Percentiles rank a stretch among this genome's conserved stretches.
These are phyloP conservation scores for Plectranthus barbatus DNA, from an alignment of 257 asterid genomes.

Conservation along the genomic window DNA sequence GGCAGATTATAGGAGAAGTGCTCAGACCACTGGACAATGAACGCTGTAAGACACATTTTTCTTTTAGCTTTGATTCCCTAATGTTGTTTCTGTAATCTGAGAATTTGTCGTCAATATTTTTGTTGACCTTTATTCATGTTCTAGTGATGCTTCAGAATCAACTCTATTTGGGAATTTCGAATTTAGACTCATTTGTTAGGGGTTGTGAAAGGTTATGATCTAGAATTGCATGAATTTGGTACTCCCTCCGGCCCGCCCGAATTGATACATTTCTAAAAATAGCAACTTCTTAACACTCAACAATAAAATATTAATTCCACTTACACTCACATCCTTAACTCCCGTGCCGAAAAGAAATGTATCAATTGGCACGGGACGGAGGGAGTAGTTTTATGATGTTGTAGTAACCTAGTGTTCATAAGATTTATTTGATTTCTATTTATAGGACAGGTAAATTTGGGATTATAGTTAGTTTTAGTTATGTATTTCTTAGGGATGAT, in stretches of 20 bases:
- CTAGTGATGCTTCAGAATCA: not conserved
- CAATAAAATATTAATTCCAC: no score
- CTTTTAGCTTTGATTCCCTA: not conserved
- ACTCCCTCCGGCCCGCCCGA: no score
- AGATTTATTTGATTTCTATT: not conserved
- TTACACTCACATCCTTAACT: no score
- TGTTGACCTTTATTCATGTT: not conserved
- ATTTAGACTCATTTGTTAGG: not conserved
- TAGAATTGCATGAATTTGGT: not conserved
- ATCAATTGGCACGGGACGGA: no score
- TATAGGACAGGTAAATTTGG: not conserved
- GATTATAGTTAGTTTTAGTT: not conserved
- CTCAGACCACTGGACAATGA: constrained; percentile 92
- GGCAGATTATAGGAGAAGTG: constrained; percentile 98
- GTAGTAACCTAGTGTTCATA: not conserved
- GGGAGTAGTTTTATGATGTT: no score
- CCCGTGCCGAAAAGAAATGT: no score
- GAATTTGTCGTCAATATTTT: not conserved
- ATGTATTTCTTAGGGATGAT: not conserved
- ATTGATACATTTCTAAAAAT: no score
- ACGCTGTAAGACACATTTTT: constrained; percentile 49
- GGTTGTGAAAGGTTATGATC: not conserved
- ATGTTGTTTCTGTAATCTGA: not conserved
- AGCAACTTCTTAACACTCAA: no score
- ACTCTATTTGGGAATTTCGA: not conserved